These are phyloP conservation scores for Lasiodiplodia sp. DNA, from an alignment of 2,329 filamentous ascomycete species.

Conservation along the genomic window DNA sequence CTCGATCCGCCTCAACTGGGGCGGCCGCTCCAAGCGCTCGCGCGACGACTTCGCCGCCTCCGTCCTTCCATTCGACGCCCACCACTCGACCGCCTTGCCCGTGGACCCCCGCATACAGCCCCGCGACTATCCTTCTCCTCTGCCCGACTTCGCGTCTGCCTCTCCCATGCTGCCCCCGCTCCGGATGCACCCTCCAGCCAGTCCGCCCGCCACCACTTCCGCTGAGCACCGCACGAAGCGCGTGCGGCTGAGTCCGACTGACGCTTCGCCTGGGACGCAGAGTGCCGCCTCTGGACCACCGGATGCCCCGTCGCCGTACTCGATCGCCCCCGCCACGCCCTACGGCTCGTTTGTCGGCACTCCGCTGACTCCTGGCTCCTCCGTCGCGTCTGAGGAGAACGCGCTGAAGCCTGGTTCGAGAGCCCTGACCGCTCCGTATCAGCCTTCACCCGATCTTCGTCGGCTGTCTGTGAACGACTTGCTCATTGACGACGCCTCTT, in stretches of 20 bases:
- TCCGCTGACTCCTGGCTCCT: conserved; percentile 54
- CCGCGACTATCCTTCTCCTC: conserved; percentile 37
- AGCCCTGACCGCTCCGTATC: conserved; percentile 37
- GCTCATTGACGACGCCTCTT: conserved; percentile 44
- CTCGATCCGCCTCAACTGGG: conserved; percentile 82
- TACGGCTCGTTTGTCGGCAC: conserved; percentile 54
- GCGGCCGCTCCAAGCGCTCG: conserved; percentile 71
- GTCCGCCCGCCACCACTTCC: conserved; percentile 14
- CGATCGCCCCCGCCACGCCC: conserved; percentile 45
- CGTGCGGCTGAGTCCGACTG: conserved; percentile 40
- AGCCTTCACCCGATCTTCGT: conserved; percentile 54
- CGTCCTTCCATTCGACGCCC: conserved; percentile 33
- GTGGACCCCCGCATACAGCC: conserved; percentile 27
- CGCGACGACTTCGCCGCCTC: conserved; percentile 45
- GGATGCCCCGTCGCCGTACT: conserved; percentile 48
- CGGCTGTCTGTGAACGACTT: conserved; percentile 72
- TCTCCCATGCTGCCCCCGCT: conserved; percentile 28
- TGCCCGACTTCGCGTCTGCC: not conserved
- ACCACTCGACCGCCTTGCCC: conserved; percentile 6
- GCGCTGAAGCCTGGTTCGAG: conserved; percentile 35
- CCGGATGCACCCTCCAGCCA: conserved; percentile 1
- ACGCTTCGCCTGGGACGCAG: conserved; percentile 19
- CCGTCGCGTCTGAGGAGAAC: conserved; percentile 46
- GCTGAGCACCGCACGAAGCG: conserved; percentile 47
- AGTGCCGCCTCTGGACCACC: conserved; percentile 29